Base-by-base conservation (phyloP, 2,329 filamentous ascomycete genomes). In the Fusarium dlaminii region DNA sequence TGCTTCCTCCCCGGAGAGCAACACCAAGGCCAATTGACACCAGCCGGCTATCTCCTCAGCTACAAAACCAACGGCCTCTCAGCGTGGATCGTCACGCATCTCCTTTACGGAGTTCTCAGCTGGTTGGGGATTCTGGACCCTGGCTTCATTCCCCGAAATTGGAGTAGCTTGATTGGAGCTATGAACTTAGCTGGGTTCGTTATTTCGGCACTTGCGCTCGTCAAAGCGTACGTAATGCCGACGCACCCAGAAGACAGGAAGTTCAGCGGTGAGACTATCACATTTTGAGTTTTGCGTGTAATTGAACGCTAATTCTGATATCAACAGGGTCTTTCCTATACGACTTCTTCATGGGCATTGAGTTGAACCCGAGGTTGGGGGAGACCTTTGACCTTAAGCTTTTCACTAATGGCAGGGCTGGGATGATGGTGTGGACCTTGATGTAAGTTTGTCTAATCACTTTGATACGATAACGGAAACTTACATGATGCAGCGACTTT, bases 351-450 rank as follows among this genome's bases (percentile, higher is more conserved):
- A 85, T 85, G 82, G 85, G 85, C 1, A 81, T 86, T 34, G 85
- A 87, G 71, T 63, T 87, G 8, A 86, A 87, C 54, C 85, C 85
- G 1, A 76, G 85, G 48, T 73, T 86, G 32, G 84, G 84, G 1
- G 73, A 79, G 5, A 77, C 73, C 18, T 86, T 84, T 72, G 85
- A 87, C 67, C 81, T 86, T 32, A 87, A 87, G 63, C 77, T 86
- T 0, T 87, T 87, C 68, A 84, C 81, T 55, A 86, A 86, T 59
- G 85, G 85, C 8, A 79, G 86, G 29, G 82, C 83, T n/a, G 86
- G 85, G 14, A 86, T 87, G 60, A 80, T 86, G 68, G 80, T 82
- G 14, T 87, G 85, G 84, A 84, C 83, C n/a, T 74, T 86, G 37
- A 84, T 86, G 84, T 86, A 74, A 4, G 60, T 37, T 10, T 68